A percentile compares a stretch with the other conserved stretches of the same genome.
Evolutionary conservation across 2,329 filamentous ascomycete species (phyloP).

Genomic region (Verticillium nonalfalfae): DNA sequence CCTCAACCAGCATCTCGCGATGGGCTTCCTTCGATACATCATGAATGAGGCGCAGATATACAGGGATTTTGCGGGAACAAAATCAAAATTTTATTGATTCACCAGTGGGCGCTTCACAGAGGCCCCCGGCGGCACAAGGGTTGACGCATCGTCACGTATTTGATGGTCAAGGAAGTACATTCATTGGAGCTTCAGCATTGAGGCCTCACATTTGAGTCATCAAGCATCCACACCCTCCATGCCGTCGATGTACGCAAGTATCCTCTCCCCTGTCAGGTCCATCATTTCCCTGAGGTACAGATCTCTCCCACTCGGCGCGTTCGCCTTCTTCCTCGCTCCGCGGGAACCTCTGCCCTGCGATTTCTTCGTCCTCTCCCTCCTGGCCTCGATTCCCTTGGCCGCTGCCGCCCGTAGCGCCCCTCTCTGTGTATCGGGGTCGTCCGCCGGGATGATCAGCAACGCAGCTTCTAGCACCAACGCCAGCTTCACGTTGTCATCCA

Average conservation of each 20-base stretch:
- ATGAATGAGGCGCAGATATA: too few relatives aligned
- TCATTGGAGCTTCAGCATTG: too few relatives aligned
- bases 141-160: too few relatives aligned
- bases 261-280: slow-evolving; percentile 34
- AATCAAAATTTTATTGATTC: too few relatives aligned
- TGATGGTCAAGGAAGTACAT: too few relatives aligned
- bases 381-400: slow-evolving; percentile 39
- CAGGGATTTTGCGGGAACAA: too few relatives aligned
- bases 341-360: not conserved
- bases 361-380: slow-evolving; percentile 37
- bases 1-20: too few relatives aligned
- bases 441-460: slow-evolving; percentile 43
- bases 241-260: slow-evolving; percentile 18
- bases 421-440: slow-evolving; percentile 26
- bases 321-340: slow-evolving; percentile 24
- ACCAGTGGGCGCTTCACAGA: too few relatives aligned
- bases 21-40: too few relatives aligned
- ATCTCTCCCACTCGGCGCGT: slow-evolving; percentile 29
- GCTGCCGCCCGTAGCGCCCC: slow-evolving; percentile 30
- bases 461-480: slow-evolving; percentile 63
- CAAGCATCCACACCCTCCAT: slow-evolving; percentile 1
- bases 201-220: too few relatives aligned
- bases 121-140: too few relatives aligned
- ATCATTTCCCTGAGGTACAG: slow-evolving; percentile 34
- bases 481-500: slow-evolving; percentile 67